Evolutionary conservation across 768 basidiomycete genomes (phyloP), one percentile per base, ranked within the genome.

Genomic region (Glaciozyma antarctica): DNA sequence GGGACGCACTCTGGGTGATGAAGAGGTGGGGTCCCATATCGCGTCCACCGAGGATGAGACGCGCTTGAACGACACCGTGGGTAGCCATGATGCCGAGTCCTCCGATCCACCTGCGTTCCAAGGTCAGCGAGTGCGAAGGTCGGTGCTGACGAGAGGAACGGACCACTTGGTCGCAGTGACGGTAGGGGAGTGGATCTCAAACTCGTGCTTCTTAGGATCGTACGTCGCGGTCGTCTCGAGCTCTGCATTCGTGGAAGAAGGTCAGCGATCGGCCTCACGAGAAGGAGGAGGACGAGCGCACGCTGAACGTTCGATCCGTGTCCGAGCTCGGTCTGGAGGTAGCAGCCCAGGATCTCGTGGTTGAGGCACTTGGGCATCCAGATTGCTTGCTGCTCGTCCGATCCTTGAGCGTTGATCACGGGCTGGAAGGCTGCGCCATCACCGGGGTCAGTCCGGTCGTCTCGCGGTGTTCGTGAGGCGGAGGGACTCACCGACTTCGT

Each of bases 341-440:
- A 58, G 44, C 32, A 55, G 6, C 81, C 87, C 6, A 87, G 75
- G 67, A 88, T 84, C 1, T 82, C 87, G 10, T 81, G 81, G 41
- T 80, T 77, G 2, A 78, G 70, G 19, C 83, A 79, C 17, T 85
- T 78, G 8, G 73, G 74, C 12, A 79, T 80, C 67, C 84, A 86
- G 63, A 81, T 79, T 16, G 78, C 77, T 19, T 85, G 63, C 26
- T 88, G 78, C 17, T 79, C 77, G 1, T 82, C 77, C 0, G 83
- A 83, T 0, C 79, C 85, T 77, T 88, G 87, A 1, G 82, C 80
- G 58, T 78, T 70, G 61, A 88, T 81, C 17, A 88, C 84, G 4
- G 87, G 87, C 59, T 83, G 81, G 70, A 89, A 89, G 0, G 86
- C 78, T 58, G 48, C 26, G 43, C 13, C 48, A 9, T 34, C n/a